A percentile compares a stretch with the other conserved stretches of the same genome.
Conservation (phyloP, 2,329 filamentous ascomycete species). For the Trichoderma breve region DNA sequence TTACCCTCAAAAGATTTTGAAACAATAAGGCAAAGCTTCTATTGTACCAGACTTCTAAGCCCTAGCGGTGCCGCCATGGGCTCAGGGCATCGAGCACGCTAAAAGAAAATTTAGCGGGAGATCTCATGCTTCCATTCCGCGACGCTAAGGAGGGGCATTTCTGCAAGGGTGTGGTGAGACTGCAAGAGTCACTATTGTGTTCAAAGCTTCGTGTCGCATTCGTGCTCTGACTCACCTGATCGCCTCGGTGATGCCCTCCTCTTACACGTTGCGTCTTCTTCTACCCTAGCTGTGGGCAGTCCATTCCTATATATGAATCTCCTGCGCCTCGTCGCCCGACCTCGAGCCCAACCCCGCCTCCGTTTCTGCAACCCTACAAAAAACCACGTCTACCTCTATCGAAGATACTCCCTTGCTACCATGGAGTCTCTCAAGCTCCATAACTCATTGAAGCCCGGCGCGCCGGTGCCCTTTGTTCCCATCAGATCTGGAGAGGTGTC, state of each 20-base stretch:
- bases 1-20: not conserved
- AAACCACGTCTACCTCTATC: slow-evolving; percentile 31
- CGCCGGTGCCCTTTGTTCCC: slow-evolving; percentile 72
- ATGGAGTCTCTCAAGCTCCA: slow-evolving; percentile 68
- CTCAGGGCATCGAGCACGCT: slow-evolving; percentile 11
- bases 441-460: slow-evolving; percentile 72
- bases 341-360: slow-evolving; percentile 27
- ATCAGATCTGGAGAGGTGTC: slow-evolving; percentile 68
- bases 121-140: not conserved
- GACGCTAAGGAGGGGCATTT: slow-evolving; percentile 6
- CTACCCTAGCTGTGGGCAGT: slow-evolving; percentile 21
- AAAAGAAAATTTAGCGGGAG: slow-evolving; percentile 11
- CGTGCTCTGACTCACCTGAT: slow-evolving; percentile 22
- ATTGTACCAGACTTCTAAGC: not conserved
- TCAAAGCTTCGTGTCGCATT: not conserved
- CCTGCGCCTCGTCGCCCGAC: slow-evolving; percentile 33
- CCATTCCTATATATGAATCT: slow-evolving; percentile 36
- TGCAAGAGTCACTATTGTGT: not conserved
- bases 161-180: slow-evolving; percentile 12
- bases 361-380: slow-evolving; percentile 31
- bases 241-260: slow-evolving; percentile 5
- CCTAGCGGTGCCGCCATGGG: not conserved
- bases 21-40: not conserved
- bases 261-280: slow-evolving; percentile 12
- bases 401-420: slow-evolving; percentile 37